Percentiles rank a stretch among this genome's conserved stretches.
Evolutionary conservation across 192 early-diverging fungal species (phyloP).

Genomic region (Allomyces macrogynus): DNA sequence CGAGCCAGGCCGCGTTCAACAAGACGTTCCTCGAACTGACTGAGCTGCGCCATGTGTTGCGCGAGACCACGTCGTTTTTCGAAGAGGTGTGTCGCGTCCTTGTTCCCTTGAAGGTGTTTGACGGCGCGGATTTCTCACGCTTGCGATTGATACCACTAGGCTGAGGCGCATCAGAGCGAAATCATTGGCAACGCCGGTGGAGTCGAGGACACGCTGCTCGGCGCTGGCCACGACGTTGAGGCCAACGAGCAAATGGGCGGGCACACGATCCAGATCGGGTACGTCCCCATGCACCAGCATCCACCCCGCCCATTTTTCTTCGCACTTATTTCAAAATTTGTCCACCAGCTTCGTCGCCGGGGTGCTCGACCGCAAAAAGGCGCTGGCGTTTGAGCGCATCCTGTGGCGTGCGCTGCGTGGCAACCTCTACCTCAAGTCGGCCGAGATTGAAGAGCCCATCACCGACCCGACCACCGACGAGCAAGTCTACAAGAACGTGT

Average conservation of each 20-base stretch:
- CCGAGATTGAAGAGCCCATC: conserved; percentile 89
- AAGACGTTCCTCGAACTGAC: conserved; percentile 71
- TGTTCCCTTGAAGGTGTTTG: too few species aligned
- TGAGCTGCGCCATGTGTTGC: conserved; percentile 72
- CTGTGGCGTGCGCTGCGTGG: conserved; percentile 94
- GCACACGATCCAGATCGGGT: too few species aligned
- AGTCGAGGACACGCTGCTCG: too few species aligned
- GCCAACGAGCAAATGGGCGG: too few species aligned
- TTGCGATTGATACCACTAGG: too few species aligned
- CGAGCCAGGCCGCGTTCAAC: conserved; percentile 66
- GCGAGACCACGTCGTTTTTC: conserved; percentile 70
- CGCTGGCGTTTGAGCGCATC: conserved; percentile 82
- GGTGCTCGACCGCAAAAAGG: conserved; percentile 64
- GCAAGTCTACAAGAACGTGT: conserved; percentile 84
- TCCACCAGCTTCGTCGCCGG: conserved; percentile 64
- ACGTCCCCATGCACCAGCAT: too few species aligned
- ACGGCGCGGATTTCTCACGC: too few species aligned
- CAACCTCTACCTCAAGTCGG: conserved; percentile 87
- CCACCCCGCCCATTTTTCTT: too few species aligned
- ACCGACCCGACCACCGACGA: conserved; percentile 75
- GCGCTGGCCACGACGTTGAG: too few species aligned
- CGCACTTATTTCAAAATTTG: too few species aligned
- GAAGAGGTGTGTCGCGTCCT: conserved; percentile 27
- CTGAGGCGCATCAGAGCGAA: too few species aligned
- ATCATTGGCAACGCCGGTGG: too few species aligned